Percentiles rank a stretch among this genome's conserved stretches.
These are phyloP conservation scores for Angophora floribunda DNA, from an alignment of 345 rosid species.

Conservation along the genomic window DNA sequence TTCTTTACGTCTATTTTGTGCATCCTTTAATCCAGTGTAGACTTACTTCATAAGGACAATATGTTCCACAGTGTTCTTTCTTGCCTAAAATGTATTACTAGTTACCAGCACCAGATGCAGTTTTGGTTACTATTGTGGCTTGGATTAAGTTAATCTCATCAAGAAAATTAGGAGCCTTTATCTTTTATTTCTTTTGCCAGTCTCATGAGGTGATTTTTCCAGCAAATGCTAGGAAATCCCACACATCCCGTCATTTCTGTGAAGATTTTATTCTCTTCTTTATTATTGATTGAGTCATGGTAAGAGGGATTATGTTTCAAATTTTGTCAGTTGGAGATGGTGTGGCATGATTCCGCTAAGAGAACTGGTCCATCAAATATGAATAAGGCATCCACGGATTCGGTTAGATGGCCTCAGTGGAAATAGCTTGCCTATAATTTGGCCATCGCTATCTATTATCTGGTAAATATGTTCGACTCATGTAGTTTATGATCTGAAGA, in stretches of 20 bases:
- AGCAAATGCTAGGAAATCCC: background rate
- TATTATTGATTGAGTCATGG: background rate
- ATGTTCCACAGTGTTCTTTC: background rate
- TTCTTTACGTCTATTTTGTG: background rate
- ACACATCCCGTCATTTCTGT: background rate
- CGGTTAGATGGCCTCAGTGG: conserved; percentile 70
- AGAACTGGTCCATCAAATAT: conserved; percentile 40
- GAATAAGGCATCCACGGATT: conserved; percentile 41
- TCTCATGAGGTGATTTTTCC: background rate
- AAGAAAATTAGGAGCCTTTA: background rate
- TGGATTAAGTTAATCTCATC: background rate
- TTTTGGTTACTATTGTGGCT: background rate
- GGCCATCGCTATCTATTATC: background rate
- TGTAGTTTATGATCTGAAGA: background rate
- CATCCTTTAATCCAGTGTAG: background rate
- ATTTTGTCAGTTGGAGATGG: conserved; percentile 66
- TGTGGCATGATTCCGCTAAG: conserved; percentile 65
- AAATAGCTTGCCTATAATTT: conserved; percentile 15
- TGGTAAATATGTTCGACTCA: background rate
- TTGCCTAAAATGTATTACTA: background rate
- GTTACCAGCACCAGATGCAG: background rate
- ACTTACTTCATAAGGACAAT: background rate
- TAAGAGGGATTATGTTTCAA: background rate
- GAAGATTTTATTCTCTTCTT: background rate
- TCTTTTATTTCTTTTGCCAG: background rate